Evolutionary conservation across 2,329 filamentous ascomycete genomes (phyloP).

Genomic region (Stemphylium vesicarium): DNA sequence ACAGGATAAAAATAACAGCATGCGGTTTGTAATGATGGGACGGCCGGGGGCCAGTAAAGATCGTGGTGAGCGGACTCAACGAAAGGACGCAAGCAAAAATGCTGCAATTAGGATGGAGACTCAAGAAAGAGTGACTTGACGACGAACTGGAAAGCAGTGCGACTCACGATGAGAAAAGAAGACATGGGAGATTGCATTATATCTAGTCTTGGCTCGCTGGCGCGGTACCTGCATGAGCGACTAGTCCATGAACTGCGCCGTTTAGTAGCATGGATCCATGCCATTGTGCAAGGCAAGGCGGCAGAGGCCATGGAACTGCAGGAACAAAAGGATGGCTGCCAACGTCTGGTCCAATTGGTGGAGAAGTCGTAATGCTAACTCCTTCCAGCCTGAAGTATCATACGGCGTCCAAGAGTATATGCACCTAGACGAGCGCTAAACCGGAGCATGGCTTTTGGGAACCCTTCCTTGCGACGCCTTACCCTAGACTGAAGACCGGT

Average conservation of each 20-base stretch:
- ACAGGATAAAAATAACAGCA: slow-evolving; percentile 23
- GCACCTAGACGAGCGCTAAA: slow-evolving; percentile 25
- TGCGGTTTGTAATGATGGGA: slow-evolving; percentile 46
- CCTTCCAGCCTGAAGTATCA: slow-evolving; percentile 12
- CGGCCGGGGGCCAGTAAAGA: slow-evolving; percentile 49
- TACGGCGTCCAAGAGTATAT: slow-evolving; percentile 24
- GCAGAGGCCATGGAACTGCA: slow-evolving; percentile 30
- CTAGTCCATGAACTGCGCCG: slow-evolving; percentile 25
- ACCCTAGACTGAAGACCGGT: slow-evolving; percentile 31
- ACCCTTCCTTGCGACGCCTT: slow-evolving; percentile 24
- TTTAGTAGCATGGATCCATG: slow-evolving; percentile 34
- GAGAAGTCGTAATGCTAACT: slow-evolving; percentile 21
- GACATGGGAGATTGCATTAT: slow-evolving; percentile 36
- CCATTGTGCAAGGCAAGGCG: slow-evolving; percentile 27
- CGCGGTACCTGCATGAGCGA: slow-evolving; percentile 35
- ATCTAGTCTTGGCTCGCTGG: slow-evolving; percentile 27
- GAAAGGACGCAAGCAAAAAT: slow-evolving; percentile 63
- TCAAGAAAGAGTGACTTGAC: slow-evolving; percentile 40
- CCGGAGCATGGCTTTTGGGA: slow-evolving; percentile 23
- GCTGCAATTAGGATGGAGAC: slow-evolving; percentile 41
- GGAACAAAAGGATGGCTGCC: slow-evolving; percentile 24
- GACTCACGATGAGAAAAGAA: slow-evolving; percentile 29
- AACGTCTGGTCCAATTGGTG: slow-evolving; percentile 20
- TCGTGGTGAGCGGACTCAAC: slow-evolving; percentile 51
- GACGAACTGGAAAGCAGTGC: slow-evolving; percentile 28